phyloP scores from a whole-genome alignment of 2,329 filamentous ascomycete genomes.

The Xylaria digitata region DNA sequence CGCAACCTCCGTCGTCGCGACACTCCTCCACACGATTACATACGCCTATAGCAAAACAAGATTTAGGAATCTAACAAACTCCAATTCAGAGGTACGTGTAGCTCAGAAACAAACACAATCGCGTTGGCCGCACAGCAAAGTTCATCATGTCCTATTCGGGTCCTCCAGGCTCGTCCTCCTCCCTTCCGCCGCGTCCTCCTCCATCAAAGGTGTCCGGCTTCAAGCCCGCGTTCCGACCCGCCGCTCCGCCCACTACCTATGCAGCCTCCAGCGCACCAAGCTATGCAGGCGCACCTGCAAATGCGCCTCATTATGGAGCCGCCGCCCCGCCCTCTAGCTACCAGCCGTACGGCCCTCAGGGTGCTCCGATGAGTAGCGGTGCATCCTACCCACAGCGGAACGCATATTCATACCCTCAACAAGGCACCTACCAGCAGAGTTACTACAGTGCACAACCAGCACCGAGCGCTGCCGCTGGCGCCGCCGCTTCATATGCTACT shows the following conservation, averaged over 20 bases:
- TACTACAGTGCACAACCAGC: conserved; percentile 49
- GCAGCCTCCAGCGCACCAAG: conserved; percentile 52
- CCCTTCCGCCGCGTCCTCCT: conserved; percentile 82
- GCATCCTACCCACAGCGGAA: conserved; percentile 41
- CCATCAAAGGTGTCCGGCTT: conserved; percentile 62
- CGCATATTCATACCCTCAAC: conserved; percentile 48
- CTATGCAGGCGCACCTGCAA: conserved; percentile 54
- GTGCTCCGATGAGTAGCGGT: conserved; percentile 40
- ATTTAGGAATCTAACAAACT: conserved; percentile 23
- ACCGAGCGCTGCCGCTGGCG: conserved; percentile 50
- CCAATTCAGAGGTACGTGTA: conserved; percentile 61
- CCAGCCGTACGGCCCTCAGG: conserved; percentile 53
- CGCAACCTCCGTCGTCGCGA: conserved; percentile 1
- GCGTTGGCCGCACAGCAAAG: conserved; percentile 55
- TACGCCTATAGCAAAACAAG: neutral
- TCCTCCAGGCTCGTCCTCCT: conserved; percentile 76
- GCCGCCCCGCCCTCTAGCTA: conserved; percentile 49
- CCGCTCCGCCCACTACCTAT: conserved; percentile 48
- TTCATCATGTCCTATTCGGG: conserved; percentile 89
- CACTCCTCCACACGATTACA: neutral
- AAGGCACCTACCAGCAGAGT: conserved; percentile 49
- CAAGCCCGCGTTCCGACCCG: conserved; percentile 62
- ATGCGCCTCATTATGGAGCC: conserved; percentile 59
- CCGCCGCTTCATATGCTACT: conserved; percentile 59
- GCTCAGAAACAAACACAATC: conserved; percentile 48